Evolutionary conservation across 768 basidiomycete genomes (phyloP), one percentile per base, ranked within the genome.

Genomic region (Podaxis sp.): DNA sequence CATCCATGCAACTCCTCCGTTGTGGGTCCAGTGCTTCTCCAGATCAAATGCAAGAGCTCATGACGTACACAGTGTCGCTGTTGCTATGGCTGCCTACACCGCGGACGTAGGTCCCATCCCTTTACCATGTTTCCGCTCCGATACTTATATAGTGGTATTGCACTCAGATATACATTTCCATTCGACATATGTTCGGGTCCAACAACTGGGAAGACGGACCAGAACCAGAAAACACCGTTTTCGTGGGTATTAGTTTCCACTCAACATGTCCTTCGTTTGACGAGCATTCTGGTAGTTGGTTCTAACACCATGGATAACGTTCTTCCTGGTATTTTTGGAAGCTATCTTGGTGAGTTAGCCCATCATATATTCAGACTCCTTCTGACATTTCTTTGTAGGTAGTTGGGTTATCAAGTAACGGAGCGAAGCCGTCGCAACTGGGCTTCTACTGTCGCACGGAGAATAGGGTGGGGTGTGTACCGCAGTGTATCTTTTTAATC

Each of bases 171-270:
- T 61, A 49, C 52, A 36, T 55, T 3, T 61, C 60, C 17, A 61
- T 61, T 9, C 60, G 60, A 24, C 60, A 33, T 17, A 61, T 61
- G 60, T 61, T 61, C 43, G 37, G 36, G 53, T 61, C 60, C 3
- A 29, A 55, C 19, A 36, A 61, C 29, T 61, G 53, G 60, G 60
- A 59, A 51, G 37, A 61, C 22, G 60, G 60, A 9, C 53, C 60
- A 22, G 60, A 61, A 24, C 53, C 60, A 25, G 29, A 37, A 17
- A 55, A 55, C 33, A 38, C 11, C 17, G 52, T 61, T 15, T 12
- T 61, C 8, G 60, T 61, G 53, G 33, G 60, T 55, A 33, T 3
- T 9, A 43, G 8, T 2, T 29, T 15, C 33, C 13, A 12, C 29
- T 46, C 29, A 6, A 22, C 11, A 22, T 13, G 22, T 24, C 22